phyloP scores from a whole-genome alignment of 805 yeast species.

The Kregervanrija pseudodelftensis region DNA sequence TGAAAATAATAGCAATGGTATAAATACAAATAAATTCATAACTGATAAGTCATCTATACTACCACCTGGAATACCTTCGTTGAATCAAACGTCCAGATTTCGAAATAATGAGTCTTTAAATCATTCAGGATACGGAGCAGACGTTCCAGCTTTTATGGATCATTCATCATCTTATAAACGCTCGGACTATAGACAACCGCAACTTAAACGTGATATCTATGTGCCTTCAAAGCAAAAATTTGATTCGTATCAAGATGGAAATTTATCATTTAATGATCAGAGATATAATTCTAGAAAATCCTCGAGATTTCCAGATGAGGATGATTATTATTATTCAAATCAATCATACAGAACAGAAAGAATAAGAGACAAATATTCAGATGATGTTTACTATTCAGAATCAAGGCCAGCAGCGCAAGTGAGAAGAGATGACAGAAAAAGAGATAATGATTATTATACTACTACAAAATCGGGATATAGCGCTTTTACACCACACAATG shows the following conservation, averaged over 20 bases:
- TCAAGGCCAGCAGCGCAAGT: slow-evolving; percentile 1
- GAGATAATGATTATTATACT: not conserved
- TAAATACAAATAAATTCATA: not conserved
- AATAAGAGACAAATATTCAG: not conserved
- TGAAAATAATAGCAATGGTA: not conserved
- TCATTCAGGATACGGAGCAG: slow-evolving; percentile 10
- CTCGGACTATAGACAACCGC: not conserved
- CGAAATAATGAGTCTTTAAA: slow-evolving; percentile 1
- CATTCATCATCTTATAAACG: not conserved
- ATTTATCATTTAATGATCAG: slow-evolving; percentile 1
- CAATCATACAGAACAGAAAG: no score
- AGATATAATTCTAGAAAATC: not conserved
- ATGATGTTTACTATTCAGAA: not conserved
- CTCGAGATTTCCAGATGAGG: not conserved
- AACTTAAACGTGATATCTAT: not conserved
- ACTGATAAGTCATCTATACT: not conserved
- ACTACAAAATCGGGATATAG: no score
- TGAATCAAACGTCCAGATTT: not conserved
- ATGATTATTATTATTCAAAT: no score
- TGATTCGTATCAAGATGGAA: not conserved
- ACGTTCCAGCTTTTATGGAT: not conserved
- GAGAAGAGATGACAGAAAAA: not conserved
- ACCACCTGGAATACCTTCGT: not conserved
- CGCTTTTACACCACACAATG: not conserved
- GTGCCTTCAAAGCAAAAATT: not conserved